Conservation (phyloP, 257 asterid species). For the Eustoma russellianum region DNA sequence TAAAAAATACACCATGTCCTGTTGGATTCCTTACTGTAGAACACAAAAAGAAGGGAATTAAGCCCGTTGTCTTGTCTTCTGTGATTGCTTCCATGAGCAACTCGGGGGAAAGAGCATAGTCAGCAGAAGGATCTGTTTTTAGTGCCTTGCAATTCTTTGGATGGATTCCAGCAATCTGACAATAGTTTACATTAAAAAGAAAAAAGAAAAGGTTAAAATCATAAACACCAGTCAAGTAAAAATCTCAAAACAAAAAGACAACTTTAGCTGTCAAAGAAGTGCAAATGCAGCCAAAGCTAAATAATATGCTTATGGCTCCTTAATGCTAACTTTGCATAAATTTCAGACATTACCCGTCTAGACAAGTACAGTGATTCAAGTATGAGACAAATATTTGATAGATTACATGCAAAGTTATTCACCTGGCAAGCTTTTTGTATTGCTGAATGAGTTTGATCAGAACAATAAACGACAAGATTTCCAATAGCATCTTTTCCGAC, state of each 20-base stretch:
- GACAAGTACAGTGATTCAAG: too few relatives aligned
- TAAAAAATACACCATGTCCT: not conserved
- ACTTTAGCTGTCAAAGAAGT: not conserved
- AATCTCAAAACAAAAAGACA: not conserved
- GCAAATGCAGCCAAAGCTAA: too few relatives aligned
- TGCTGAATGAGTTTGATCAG: slow-evolving; percentile 88
- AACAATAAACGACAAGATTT: slow-evolving; percentile 65
- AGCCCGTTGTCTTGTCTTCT: slow-evolving; percentile 56
- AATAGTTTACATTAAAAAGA: slow-evolving; percentile 9
- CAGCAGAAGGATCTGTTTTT: slow-evolving; percentile 55
- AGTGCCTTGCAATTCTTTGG: slow-evolving; percentile 62
- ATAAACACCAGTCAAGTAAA: not conserved
- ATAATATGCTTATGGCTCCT: too few relatives aligned
- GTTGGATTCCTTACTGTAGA: slow-evolving; percentile 68
- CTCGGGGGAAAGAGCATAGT: slow-evolving; percentile 68
- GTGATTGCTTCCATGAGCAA: slow-evolving; percentile 55
- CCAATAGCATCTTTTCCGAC: slow-evolving; percentile 61
- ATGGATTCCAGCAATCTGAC: slow-evolving; percentile 82
- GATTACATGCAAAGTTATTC: not conserved
- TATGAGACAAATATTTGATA: not conserved
- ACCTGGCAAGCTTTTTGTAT: slow-evolving; percentile 91
- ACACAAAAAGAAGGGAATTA: slow-evolving; percentile 93
- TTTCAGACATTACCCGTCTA: too few relatives aligned
- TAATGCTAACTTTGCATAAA: too few relatives aligned
- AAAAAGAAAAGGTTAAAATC: not conserved